These are phyloP conservation scores for Aspergillus terreus DNA, from an alignment of 2,329 filamentous ascomycete genomes.

Conservation along the genomic window DNA sequence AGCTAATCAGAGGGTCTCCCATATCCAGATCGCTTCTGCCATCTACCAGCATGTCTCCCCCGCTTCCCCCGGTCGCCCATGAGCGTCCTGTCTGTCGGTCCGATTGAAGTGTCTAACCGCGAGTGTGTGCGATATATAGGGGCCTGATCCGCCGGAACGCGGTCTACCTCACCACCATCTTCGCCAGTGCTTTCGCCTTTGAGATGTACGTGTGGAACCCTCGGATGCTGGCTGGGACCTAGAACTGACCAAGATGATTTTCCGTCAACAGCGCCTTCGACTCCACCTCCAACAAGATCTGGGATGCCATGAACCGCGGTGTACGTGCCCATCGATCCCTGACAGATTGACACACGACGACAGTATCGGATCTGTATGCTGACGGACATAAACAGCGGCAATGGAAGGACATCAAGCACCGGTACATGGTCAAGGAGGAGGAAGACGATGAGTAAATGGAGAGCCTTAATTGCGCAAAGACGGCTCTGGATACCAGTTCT, in stretches of 20 bases:
- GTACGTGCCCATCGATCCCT: constrained; percentile 56
- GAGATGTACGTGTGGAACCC: constrained; percentile 69
- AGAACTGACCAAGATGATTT: constrained; percentile 16
- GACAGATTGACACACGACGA: not conserved
- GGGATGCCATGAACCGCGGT: constrained; percentile 87
- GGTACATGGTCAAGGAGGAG: constrained; percentile 70
- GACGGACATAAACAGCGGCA: constrained; percentile 64
- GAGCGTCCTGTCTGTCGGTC: constrained; percentile 6
- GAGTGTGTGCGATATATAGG: constrained; percentile 47
- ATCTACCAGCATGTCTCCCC: constrained; percentile 58
- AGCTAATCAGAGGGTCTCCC: constrained; percentile 23
- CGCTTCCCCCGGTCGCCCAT: constrained; percentile 6
- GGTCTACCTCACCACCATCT: constrained; percentile 82
- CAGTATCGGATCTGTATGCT: constrained; percentile 6
- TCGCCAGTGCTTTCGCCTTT: constrained; percentile 81
- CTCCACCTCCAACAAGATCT: constrained; percentile 74
- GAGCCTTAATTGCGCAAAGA: constrained; percentile 11
- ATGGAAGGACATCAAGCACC: constrained; percentile 99
- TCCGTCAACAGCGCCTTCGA: constrained; percentile 68
- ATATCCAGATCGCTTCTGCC: constrained; percentile 46
- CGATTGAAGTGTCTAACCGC: constrained; percentile 15
- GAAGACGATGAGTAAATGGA: constrained; percentile 50
- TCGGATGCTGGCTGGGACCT: constrained; percentile 1
- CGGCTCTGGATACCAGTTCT: not conserved
- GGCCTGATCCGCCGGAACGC: constrained; percentile 81